Percentiles rank a stretch among this genome's conserved stretches.
Evolutionary conservation across 805 yeast genomes (phyloP).

Genomic region (Yarrowia hollandica): DNA sequence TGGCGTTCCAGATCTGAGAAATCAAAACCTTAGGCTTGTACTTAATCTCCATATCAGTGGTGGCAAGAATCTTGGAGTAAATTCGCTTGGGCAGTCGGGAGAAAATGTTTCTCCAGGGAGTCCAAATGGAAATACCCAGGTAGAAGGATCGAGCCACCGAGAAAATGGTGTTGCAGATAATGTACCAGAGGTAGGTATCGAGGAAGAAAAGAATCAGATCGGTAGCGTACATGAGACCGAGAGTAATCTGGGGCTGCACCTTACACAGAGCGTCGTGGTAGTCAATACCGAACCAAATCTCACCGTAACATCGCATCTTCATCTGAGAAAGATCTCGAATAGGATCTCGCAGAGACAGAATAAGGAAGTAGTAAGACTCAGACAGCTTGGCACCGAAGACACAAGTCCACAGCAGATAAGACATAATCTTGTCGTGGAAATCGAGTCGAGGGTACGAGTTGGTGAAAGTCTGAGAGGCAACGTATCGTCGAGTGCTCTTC

Average conservation of each 20-base stretch:
- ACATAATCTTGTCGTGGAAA: slow-evolving; percentile 95
- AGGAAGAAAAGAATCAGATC: slow-evolving; percentile 94
- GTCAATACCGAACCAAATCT: slow-evolving; percentile 70
- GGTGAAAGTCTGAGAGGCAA: slow-evolving; percentile 93
- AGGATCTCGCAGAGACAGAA: slow-evolving; percentile 89
- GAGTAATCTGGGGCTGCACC: slow-evolving; percentile 83
- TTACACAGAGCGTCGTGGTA: slow-evolving; percentile 57
- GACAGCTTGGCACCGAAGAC: slow-evolving; percentile 85
- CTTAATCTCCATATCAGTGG: slow-evolving; percentile 98
- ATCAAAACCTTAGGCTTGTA: slow-evolving; percentile 97
- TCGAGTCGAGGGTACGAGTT: slow-evolving; percentile 78
- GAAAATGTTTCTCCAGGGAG: slow-evolving; percentile 99
- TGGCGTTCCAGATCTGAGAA: slow-evolving; percentile 99
- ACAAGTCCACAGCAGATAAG: slow-evolving; percentile 84
- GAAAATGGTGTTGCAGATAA: slow-evolving; percentile 89
- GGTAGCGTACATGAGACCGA: slow-evolving; percentile 90
- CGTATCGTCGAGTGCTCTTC: slow-evolving; percentile 80
- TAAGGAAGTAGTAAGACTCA: slow-evolving; percentile 92
- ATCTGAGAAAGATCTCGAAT: slow-evolving; percentile 82
- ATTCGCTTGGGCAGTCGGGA: slow-evolving; percentile 98
- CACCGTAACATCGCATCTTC: slow-evolving; percentile 95
- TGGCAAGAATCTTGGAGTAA: slow-evolving; percentile 94
- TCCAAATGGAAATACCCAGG: slow-evolving; percentile 96
- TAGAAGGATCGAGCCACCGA: slow-evolving; percentile 98
- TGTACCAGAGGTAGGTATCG: slow-evolving; percentile 99